phyloP scores from a whole-genome alignment of 139 green algal species.

The Tetradesmus obliquus region DNA sequence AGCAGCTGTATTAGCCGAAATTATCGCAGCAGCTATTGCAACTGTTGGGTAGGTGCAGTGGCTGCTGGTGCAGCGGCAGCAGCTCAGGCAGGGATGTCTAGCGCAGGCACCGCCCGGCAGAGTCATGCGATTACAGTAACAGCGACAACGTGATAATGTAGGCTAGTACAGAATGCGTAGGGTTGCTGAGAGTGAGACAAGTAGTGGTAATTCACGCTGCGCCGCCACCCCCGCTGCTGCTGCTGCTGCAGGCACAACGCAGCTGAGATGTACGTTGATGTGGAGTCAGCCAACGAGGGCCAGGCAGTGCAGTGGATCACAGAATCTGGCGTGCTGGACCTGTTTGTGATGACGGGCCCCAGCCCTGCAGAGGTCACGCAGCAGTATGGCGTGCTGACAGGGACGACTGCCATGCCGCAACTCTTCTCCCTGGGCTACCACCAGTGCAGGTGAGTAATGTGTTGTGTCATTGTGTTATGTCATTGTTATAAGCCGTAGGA shows the following conservation, averaged over 20 bases:
- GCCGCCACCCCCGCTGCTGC: not conserved
- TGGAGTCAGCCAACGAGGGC: constrained; percentile 62
- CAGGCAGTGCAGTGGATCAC: constrained; percentile 91
- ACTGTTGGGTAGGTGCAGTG: not conserved
- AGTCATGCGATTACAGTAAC: no score
- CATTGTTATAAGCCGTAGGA: not conserved
- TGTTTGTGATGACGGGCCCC: constrained; percentile 92
- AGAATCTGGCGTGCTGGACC: constrained; percentile 95
- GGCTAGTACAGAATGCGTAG: no score
- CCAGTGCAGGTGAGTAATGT: constrained; percentile 87
- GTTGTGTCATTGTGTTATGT: not conserved
- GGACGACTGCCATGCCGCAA: constrained; percentile 93
- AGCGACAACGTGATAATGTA: no score
- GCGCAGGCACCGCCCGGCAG: no score
- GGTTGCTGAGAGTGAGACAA: no score
- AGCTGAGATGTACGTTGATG: constrained; percentile 98
- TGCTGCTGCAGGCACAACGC: constrained; percentile 84
- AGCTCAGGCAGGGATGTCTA: not conserved
- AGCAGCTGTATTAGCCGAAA: not conserved
- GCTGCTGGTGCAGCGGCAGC: not conserved
- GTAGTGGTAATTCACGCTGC: no score
- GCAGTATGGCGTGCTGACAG: constrained; percentile 90
- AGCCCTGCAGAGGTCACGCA: constrained; percentile 70
- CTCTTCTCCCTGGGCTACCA: constrained; percentile 97
- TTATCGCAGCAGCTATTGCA: not conserved